phyloP scores from a whole-genome alignment of 495 filamentous ascomycete genomes.

The Cryomyces antarcticus region DNA sequence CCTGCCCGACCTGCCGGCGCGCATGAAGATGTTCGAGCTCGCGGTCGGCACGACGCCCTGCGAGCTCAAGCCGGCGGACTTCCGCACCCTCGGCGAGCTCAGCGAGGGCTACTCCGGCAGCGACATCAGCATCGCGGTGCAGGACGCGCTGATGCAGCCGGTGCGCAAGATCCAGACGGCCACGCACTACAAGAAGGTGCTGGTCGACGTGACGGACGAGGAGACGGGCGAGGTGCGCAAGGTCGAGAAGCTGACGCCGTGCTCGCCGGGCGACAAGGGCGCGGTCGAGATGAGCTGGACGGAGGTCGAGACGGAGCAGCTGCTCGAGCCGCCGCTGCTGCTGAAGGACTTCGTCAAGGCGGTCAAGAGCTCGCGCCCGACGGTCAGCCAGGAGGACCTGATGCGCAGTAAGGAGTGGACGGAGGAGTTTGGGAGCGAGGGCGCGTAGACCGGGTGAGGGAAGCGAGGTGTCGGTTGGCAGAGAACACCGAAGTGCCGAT shows the following conservation, averaged over 20 bases:
- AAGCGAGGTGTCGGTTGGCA: too few relatives aligned
- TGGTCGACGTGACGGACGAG: conserved; percentile 19
- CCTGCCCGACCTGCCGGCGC: conserved; percentile 67
- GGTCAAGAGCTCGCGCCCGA: conserved; percentile 68
- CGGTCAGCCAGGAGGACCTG: conserved; percentile 72
- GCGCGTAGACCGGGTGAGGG: conserved; percentile 20
- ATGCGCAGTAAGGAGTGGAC: conserved; percentile 83
- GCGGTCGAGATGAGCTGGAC: conserved; percentile 92
- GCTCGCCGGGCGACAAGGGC: conserved; percentile 71
- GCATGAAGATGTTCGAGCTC: conserved; percentile 94
- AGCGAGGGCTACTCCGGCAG: conserved; percentile 88
- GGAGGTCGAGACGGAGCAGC: conserved; percentile 54
- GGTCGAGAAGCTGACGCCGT: conserved; percentile 61
- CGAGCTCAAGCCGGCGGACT: conserved; percentile 60
- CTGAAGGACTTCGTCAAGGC: conserved; percentile 91
- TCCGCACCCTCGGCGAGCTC: conserved; percentile 51
- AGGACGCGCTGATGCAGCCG: conserved; percentile 95
- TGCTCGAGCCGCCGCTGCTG: conserved; percentile 69
- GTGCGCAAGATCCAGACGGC: conserved; percentile 94
- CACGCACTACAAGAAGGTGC: conserved; percentile 90
- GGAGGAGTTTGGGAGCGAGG: conserved; percentile 89
- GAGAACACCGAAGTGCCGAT: too few relatives aligned
- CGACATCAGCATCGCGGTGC: conserved; percentile 90
- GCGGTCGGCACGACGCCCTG: conserved; percentile 81
- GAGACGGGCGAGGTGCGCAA: conserved; percentile 42